Evolutionary conservation across 352 stramenopile species (phyloP).

Genomic region (Globisporangium paddicum): DNA sequence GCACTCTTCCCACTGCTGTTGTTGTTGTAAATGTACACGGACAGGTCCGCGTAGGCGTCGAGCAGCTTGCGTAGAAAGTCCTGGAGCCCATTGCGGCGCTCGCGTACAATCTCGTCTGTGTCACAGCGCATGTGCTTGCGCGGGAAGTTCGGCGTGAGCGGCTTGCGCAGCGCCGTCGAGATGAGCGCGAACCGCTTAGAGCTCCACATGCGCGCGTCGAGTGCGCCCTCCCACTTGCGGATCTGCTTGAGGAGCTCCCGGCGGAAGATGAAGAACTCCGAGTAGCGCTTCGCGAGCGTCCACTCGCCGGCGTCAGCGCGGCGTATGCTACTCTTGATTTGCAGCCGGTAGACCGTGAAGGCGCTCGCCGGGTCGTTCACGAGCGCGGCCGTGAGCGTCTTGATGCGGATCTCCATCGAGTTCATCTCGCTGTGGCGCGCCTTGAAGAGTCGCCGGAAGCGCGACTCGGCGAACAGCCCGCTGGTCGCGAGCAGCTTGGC

Average conservation of each 20-base stretch:
- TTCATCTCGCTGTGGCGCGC: conserved; percentile 25
- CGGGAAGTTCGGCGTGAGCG: conserved; percentile 42
- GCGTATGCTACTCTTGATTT: conserved; percentile 28
- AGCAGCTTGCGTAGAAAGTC: conserved; percentile 49
- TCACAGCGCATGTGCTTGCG: conserved; percentile 60
- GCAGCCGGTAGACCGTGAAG: conserved; percentile 33
- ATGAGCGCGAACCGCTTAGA: conserved; percentile 33
- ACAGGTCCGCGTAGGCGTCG: conserved; percentile 51
- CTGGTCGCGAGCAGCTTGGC: conserved; percentile 9
- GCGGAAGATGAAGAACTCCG: conserved; percentile 59
- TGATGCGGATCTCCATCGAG: conserved; percentile 20
- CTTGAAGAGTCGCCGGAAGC: conserved; percentile 24
- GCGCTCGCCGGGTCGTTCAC: conserved; percentile 7
- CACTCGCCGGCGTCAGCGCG: conserved; percentile 29
- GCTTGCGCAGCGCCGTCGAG: conserved; percentile 32
- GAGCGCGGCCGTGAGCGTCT: neutral
- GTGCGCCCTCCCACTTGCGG: conserved; percentile 31
- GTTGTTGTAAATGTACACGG: conserved; percentile 32
- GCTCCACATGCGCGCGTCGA: conserved; percentile 13
- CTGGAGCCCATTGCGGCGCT: conserved; percentile 41
- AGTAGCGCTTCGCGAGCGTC: conserved; percentile 58
- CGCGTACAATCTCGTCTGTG: conserved; percentile 39
- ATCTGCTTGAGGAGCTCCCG: conserved; percentile 40
- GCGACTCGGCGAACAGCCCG: conserved; percentile 18
- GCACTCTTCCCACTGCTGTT: conserved; percentile 13